These are phyloP conservation scores for Mycena leptocephala DNA, from an alignment of 768 basidiomycete genomes.

Conservation along the genomic window DNA sequence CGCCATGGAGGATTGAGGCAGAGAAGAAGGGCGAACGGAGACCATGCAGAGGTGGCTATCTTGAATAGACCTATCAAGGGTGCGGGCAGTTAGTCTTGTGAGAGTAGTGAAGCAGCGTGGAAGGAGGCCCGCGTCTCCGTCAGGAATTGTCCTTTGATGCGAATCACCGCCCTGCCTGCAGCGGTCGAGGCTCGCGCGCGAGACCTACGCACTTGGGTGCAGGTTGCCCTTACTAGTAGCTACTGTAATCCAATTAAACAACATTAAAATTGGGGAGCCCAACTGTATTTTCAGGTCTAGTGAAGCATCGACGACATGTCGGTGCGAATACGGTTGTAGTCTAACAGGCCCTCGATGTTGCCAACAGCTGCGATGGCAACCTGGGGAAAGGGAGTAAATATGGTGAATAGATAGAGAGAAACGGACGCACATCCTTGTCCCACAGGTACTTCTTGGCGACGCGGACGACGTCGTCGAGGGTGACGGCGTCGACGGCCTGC, in stretches of 20 bases:
- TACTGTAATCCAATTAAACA: background rate
- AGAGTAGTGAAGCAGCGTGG: too few relatives aligned
- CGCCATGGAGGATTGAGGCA: too few relatives aligned
- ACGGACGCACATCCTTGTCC: conserved; percentile 89
- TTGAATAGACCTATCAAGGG: too few relatives aligned
- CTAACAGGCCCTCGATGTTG: conserved; percentile 91
- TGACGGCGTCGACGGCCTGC: conserved; percentile 91
- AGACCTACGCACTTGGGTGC: too few relatives aligned
- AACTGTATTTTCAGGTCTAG: conserved; percentile 54
- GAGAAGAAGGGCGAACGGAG: too few relatives aligned
- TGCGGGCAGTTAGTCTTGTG: too few relatives aligned
- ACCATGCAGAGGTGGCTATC: too few relatives aligned
- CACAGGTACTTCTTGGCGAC: conserved; percentile 97
- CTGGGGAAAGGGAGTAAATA: conserved; percentile 52
- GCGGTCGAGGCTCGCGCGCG: too few relatives aligned
- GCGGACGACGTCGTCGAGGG: conserved; percentile 90
- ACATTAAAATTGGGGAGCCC: background rate
- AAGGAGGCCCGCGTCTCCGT: too few relatives aligned
- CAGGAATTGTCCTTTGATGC: too few relatives aligned
- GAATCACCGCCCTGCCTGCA: too few relatives aligned
- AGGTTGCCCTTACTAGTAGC: too few relatives aligned
- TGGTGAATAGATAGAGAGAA: background rate
- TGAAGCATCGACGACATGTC: conserved; percentile 89
- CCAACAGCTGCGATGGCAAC: conserved; percentile 93
- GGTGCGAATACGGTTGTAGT: conserved; percentile 92